Percentiles rank a stretch among this genome's conserved stretches.
phyloP scores from a whole-genome alignment of 1,139 yeast genomes.

The Williopsis jadinii region DNA sequence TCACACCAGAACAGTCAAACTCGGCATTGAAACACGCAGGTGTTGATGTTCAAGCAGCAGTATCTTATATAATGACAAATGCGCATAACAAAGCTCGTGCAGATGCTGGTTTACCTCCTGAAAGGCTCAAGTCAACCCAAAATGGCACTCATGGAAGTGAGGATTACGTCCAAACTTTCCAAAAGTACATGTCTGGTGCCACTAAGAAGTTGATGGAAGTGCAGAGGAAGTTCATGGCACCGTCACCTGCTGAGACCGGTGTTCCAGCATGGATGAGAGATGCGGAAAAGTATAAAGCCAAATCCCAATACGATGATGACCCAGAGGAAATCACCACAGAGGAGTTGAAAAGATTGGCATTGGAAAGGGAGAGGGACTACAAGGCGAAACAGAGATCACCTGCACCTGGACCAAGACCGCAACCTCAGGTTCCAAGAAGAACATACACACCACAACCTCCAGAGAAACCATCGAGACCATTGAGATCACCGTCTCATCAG shows the following conservation, averaged over 20 bases:
- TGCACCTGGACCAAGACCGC: not conserved
- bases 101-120: constrained; percentile 15
- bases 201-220: constrained; percentile 44
- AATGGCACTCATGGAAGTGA: constrained; percentile 4
- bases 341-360: constrained; percentile 8
- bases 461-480: constrained; percentile 4
- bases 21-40: constrained; percentile 57
- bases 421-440: constrained; percentile 11
- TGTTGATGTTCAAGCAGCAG: constrained; percentile 56
- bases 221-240: constrained; percentile 61
- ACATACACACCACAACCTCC: constrained; percentile 7
- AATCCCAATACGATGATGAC: constrained; percentile 14
- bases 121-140: not conserved
- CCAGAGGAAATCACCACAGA: constrained; percentile 17
- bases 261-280: constrained; percentile 79
- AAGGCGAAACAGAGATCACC: no score
- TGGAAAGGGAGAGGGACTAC: constrained; percentile 1
- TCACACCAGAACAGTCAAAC: constrained; percentile 52
- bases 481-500: constrained; percentile 1
- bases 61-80: constrained; percentile 56
- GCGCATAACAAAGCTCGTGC: constrained; percentile 37
- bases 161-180: constrained; percentile 17
- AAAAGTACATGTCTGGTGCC: constrained; percentile 18
- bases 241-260: constrained; percentile 32
- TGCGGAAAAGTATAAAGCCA: constrained; percentile 37